Evolutionary conservation across 2,329 filamentous ascomycete species (phyloP), one percentile per base, ranked within the genome.

Genomic region (Cladophialophora carrionii): DNA sequence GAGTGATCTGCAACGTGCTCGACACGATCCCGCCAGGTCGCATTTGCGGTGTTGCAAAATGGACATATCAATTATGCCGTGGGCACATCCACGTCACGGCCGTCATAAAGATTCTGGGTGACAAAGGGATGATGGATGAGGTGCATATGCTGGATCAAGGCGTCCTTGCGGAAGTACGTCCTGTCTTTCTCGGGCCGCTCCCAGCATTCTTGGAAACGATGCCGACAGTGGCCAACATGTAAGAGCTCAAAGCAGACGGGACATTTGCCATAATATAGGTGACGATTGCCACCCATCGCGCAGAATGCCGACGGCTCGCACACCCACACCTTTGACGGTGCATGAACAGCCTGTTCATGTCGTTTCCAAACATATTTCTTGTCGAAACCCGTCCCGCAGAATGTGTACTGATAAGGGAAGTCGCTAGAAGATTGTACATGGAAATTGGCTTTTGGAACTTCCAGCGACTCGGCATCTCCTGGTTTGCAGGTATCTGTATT

Each of bases 131-230:
- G 1, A 34, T 54, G 52, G 4, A 54, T 8, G n/a, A 24, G 22
- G 34, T 29, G 24, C 31, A 54, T 0, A n/a, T 54, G 52, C 29
- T 54, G 52, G 5, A 54, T 9, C 14, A 54, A 32, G 24, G 24
- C 52, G 31, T 54, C 52, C 31, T 22, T 31, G 29, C 52, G 52
- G 17, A 54, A 54, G 29, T 26, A 54, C 8, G 52, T 54, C 29
- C 52, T 54, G n/a, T 54, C 52, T 17, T 24, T 20, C 29, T 54
- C 52, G 9, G 52, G 52, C 29, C 29, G 24, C 26, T 17, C 29
- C 52, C 52, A 54, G 52, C 52, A 54, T 31, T 34, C 29, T 32
- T 20, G 14, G 17, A 34, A 54, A 22, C 29, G 52, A 17, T 54
- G 52, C 14, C 0, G 1, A 32, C 52, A 54, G 8, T 9, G 29